These are phyloP conservation scores for Chalara sp. DNA, from an alignment of 2,329 filamentous ascomycete species.

Conservation along the genomic window DNA sequence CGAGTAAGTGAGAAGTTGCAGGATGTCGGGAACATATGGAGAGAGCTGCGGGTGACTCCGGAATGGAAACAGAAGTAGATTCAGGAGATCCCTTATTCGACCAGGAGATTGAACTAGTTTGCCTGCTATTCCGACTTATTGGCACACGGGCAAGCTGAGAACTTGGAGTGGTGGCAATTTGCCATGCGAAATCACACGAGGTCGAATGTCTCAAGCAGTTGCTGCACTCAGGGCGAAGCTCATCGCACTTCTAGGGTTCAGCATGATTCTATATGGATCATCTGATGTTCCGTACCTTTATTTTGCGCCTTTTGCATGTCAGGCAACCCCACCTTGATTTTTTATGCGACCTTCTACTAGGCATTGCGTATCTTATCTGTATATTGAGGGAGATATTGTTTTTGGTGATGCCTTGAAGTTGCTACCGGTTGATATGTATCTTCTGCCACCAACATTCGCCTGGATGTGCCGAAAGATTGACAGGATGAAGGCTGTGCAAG, in stretches of 20 bases:
- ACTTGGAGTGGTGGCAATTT: conserved; percentile 11
- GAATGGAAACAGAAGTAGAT: conserved; percentile 14
- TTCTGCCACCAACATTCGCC: too few species aligned
- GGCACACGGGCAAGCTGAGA: conserved; percentile 5
- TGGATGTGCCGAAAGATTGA: too few species aligned
- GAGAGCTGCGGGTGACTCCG: conserved; percentile 14
- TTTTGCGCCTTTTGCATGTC: conserved; percentile 61
- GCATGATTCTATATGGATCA: conserved; percentile 1
- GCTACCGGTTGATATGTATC: too few species aligned
- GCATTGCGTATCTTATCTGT: too few species aligned
- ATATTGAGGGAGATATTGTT: too few species aligned
- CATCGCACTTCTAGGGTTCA: conserved; percentile 47
- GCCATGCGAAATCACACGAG: conserved; percentile 53
- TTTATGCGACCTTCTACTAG: conserved; percentile 60
- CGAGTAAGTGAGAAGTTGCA: conserved; percentile 31
- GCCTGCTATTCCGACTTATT: neutral
- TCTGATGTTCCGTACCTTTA: conserved; percentile 49
- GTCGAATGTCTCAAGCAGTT: conserved; percentile 64
- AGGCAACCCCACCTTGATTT: conserved; percentile 62
- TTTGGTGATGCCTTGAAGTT: too few species aligned
- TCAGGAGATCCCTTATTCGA: conserved; percentile 2
- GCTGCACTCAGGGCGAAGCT: conserved; percentile 57
- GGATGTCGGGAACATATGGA: conserved; percentile 9
- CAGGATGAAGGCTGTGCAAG: too few species aligned
- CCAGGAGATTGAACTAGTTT: too few species aligned